These are phyloP conservation scores for Lagenidium giganteum DNA, from an alignment of 352 stramenopile species.

Conservation along the genomic window DNA sequence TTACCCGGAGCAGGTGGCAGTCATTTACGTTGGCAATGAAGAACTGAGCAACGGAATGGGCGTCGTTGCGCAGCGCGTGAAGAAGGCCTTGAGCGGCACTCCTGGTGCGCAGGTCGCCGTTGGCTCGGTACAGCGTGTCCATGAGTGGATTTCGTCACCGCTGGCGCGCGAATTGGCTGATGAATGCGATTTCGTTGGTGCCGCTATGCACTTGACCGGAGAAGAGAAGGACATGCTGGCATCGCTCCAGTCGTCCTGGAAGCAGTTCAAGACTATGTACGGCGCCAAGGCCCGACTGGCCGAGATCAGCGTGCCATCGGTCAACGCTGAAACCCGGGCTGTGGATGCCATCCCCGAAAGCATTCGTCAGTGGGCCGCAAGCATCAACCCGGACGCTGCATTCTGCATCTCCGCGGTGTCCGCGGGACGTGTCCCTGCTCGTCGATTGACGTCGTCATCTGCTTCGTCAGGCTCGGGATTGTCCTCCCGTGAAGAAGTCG, in stretches of 20 bases:
- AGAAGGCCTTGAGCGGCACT: constrained; percentile 30
- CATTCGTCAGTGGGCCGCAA: neutral
- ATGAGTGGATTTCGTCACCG: constrained; percentile 24
- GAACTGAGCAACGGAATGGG: constrained; percentile 52
- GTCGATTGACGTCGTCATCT: neutral
- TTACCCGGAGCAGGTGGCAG: constrained; percentile 32
- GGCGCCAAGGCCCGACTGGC: constrained; percentile 20
- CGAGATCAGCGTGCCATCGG: constrained; percentile 21
- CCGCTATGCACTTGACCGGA: constrained; percentile 30
- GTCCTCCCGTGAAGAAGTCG: constrained; percentile 1
- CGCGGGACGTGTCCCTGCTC: neutral
- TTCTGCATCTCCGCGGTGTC: no score
- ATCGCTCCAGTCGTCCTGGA: constrained; percentile 16
- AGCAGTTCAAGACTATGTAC: constrained; percentile 15
- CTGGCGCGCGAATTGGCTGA: constrained; percentile 24
- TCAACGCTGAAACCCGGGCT: no score
- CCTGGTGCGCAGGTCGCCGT: constrained; percentile 31
- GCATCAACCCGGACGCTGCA: neutral
- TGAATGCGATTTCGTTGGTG: constrained; percentile 26
- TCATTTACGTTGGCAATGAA: constrained; percentile 75
- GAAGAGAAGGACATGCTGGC: constrained; percentile 11
- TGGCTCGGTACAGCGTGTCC: constrained; percentile 43
- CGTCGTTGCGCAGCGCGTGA: constrained; percentile 50
- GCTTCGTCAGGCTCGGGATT: neutral
- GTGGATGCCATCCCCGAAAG: neutral